A percentile compares a stretch with the other conserved stretches of the same genome.
phyloP scores from a whole-genome alignment of 1,139 yeast species.

The Blastobotrys aristatus region DNA sequence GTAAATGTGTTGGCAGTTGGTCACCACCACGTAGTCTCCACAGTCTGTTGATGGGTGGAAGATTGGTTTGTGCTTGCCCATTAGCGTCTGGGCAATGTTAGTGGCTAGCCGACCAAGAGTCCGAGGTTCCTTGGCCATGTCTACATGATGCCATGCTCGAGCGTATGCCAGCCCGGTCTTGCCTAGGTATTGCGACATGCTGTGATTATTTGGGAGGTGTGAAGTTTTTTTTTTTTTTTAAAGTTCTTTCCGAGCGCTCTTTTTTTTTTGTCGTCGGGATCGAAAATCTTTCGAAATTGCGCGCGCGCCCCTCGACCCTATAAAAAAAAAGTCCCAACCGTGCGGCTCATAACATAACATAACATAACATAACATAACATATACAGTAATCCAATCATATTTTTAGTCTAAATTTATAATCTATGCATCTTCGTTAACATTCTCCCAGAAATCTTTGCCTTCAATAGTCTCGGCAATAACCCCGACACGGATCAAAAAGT shows the following conservation, averaged over 20 bases:
- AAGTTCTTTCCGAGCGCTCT: background rate
- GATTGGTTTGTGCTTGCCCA: constrained; percentile 95
- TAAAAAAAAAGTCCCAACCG: background rate
- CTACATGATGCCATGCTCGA: constrained; percentile 94
- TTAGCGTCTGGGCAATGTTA: constrained; percentile 76
- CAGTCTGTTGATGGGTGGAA: constrained; percentile 69
- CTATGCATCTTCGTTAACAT: constrained; percentile 64
- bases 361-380: background rate
- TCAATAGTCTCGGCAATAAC: constrained; percentile 82
- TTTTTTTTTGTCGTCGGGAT: background rate
- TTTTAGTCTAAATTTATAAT: background rate
- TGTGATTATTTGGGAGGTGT: no score
- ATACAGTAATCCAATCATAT: background rate
- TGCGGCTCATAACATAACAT: background rate
- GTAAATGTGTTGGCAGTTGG: constrained; percentile 78
- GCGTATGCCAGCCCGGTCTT: constrained; percentile 70
- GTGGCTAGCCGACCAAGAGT: constrained; percentile 92
- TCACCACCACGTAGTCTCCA: constrained; percentile 96
- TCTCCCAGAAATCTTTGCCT: constrained; percentile 94
- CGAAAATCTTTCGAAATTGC: background rate
- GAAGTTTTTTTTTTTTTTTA: no score
- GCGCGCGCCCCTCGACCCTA: background rate
- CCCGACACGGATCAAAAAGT: constrained; percentile 80
- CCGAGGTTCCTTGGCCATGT: constrained; percentile 75
- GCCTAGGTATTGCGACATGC: constrained; percentile 7